A percentile compares a stretch with the other conserved stretches of the same genome.
Conservation (phyloP, 2,329 filamentous ascomycete genomes). For the Colletotrichum cordylinicola region DNA sequence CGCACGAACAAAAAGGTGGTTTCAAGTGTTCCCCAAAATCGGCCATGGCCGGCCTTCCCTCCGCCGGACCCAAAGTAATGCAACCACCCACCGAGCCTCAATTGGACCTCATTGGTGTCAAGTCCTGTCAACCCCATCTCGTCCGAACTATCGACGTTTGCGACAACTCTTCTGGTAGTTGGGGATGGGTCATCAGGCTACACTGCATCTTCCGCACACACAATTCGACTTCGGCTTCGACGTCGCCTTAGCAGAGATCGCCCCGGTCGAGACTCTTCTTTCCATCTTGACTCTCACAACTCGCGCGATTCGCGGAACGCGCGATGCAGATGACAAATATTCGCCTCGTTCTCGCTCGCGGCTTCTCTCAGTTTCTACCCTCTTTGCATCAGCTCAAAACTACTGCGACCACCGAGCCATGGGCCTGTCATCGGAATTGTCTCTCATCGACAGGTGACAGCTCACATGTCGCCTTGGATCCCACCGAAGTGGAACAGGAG, state of each 20-base stretch:
- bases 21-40: not conserved
- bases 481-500: not conserved
- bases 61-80: not conserved
- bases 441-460: not conserved
- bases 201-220: not conserved
- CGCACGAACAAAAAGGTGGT: not conserved
- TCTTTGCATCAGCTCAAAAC: not conserved
- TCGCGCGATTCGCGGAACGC: not conserved
- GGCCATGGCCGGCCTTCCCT: not conserved
- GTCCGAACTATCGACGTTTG: not conserved
- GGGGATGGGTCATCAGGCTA: not conserved
- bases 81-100: not conserved
- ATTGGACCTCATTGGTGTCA: not conserved
- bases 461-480: not conserved
- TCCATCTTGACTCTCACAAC: not conserved
- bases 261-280: not conserved
- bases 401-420: not conserved
- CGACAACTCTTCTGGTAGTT: not conserved
- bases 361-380: not conserved
- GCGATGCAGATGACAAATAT: not conserved
- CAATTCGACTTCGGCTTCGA: not conserved
- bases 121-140: not conserved
- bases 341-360: not conserved
- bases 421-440: not conserved
- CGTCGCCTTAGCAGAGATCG: not conserved